These are phyloP conservation scores for Penicillium tannophilum DNA, from an alignment of 495 filamentous ascomycete species.

Conservation along the genomic window DNA sequence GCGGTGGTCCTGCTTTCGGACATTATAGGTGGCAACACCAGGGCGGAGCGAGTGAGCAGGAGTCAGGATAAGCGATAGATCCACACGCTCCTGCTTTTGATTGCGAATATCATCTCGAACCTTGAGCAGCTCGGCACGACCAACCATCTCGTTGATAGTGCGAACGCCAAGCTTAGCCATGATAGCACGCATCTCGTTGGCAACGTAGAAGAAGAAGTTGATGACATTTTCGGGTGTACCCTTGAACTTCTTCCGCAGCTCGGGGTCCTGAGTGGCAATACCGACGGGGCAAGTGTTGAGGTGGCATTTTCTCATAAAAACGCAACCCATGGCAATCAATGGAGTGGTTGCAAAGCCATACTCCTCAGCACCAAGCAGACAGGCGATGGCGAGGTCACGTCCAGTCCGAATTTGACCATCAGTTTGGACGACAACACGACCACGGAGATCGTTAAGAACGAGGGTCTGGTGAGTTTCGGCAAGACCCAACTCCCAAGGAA, in stretches of 20 bases:
- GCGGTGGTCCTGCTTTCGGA: slow-evolving; percentile 95
- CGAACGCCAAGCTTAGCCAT: slow-evolving; percentile 97
- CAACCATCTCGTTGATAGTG: slow-evolving; percentile 98
- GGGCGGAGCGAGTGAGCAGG: slow-evolving; percentile 95
- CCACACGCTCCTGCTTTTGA: slow-evolving; percentile 89
- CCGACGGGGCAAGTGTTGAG: slow-evolving; percentile 94
- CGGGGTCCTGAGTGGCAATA: slow-evolving; percentile 95
- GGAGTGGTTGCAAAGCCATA: slow-evolving; percentile 98
- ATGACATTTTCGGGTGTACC: slow-evolving; percentile 97
- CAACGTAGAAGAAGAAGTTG: slow-evolving; percentile 99
- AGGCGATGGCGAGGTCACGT: slow-evolving; percentile 94
- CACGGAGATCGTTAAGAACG: slow-evolving; percentile 97
- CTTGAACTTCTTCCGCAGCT: slow-evolving; percentile 91
- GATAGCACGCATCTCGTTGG: slow-evolving; percentile 96
- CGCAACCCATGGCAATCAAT: slow-evolving; percentile 96
- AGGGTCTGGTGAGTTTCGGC: slow-evolving; percentile 98
- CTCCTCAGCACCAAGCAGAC: slow-evolving; percentile 94
- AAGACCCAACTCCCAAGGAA: slow-evolving; percentile 97
- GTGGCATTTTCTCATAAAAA: slow-evolving; percentile 78
- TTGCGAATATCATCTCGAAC: slow-evolving; percentile 87
- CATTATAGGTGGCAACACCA: slow-evolving; percentile 97
- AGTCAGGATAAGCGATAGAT: slow-evolving; percentile 93
- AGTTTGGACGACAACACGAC: slow-evolving; percentile 95
- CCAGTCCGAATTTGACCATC: slow-evolving; percentile 96
- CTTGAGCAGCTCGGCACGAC: slow-evolving; percentile 83